Percentiles rank a stretch among this genome's conserved stretches.
These are phyloP conservation scores for Hypoxylon subgilvum DNA, from an alignment of 495 filamentous ascomycete species.

Conservation along the genomic window DNA sequence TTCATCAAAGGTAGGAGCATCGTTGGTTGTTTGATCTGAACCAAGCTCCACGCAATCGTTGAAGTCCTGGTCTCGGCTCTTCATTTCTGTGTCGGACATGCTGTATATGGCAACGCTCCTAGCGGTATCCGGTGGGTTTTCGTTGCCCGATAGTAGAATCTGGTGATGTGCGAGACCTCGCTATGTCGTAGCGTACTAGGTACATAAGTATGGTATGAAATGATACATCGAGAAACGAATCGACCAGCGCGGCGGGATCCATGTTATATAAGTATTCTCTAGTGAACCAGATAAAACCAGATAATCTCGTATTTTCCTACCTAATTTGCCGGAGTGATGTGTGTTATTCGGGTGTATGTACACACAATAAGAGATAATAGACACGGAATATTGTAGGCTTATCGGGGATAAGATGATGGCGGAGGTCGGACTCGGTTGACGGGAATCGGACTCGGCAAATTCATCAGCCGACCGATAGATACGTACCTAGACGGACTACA, in stretches of 20 bases:
- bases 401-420: constrained; percentile 8
- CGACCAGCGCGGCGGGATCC: background rate
- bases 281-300: background rate
- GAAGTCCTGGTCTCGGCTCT: constrained; percentile 4
- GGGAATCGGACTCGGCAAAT: constrained; percentile 30
- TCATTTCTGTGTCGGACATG: constrained; percentile 14
- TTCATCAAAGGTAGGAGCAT: constrained; percentile 1
- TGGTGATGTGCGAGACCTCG: background rate
- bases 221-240: background rate
- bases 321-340: background rate
- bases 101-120: background rate
- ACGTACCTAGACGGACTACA: too few relatives aligned
- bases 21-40: background rate
- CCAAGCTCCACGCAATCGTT: background rate
- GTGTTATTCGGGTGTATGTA: too few relatives aligned
- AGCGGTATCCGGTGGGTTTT: background rate
- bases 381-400: background rate
- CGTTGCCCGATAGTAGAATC: constrained; percentile 4
- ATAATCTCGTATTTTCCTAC: too few relatives aligned
- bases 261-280: constrained; percentile 10
- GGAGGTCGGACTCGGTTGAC: constrained; percentile 4
- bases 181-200: background rate
- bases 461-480: background rate
- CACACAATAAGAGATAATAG: too few relatives aligned
- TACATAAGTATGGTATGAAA: constrained; percentile 1